Percentiles rank a stretch among this genome's conserved stretches.
phyloP scores from a whole-genome alignment of 1,284 basidiomycete species.

The Apiotrichum brassicae region DNA sequence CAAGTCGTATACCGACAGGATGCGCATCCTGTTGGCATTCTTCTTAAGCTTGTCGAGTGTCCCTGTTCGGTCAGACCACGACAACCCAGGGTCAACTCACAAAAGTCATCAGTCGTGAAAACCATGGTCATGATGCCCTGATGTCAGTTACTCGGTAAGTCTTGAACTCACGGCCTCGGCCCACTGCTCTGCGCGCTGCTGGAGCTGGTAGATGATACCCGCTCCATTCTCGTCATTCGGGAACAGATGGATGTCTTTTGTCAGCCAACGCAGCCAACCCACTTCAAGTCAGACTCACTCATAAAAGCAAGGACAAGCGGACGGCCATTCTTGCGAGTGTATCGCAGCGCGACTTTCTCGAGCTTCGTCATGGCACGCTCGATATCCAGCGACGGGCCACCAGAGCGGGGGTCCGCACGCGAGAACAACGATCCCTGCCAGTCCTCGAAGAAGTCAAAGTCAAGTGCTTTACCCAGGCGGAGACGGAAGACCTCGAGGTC shows the following conservation, averaged over 20 bases:
- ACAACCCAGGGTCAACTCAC: slow-evolving; percentile 31
- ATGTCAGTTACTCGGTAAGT: background rate
- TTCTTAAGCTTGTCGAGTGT: slow-evolving; percentile 50
- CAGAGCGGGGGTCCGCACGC: slow-evolving; percentile 73
- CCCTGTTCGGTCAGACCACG: slow-evolving; percentile 47
- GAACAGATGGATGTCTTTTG: slow-evolving; percentile 62
- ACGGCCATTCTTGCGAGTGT: slow-evolving; percentile 54
- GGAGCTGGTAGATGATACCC: slow-evolving; percentile 70
- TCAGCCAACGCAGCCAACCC: background rate
- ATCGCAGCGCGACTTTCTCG: slow-evolving; percentile 72
- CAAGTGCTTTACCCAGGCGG: slow-evolving; percentile 64
- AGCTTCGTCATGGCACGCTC: slow-evolving; percentile 79
- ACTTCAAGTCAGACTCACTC: slow-evolving; percentile 31
- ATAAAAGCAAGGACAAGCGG: slow-evolving; percentile 72
- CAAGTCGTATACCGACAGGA: slow-evolving; percentile 68
- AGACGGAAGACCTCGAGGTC: slow-evolving; percentile 71
- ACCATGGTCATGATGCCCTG: slow-evolving; percentile 69
- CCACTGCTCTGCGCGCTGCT: slow-evolving; percentile 78
- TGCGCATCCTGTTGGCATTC: slow-evolving; percentile 65
- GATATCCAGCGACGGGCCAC: slow-evolving; percentile 72
- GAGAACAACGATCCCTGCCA: slow-evolving; percentile 63
- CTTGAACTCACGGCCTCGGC: slow-evolving; percentile 61
- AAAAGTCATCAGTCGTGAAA: slow-evolving; percentile 75
- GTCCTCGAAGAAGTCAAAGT: slow-evolving; percentile 58
- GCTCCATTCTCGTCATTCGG: slow-evolving; percentile 71